Conservation (phyloP, 1,284 basidiomycete genomes). For the Ceratobasidium sp. region DNA sequence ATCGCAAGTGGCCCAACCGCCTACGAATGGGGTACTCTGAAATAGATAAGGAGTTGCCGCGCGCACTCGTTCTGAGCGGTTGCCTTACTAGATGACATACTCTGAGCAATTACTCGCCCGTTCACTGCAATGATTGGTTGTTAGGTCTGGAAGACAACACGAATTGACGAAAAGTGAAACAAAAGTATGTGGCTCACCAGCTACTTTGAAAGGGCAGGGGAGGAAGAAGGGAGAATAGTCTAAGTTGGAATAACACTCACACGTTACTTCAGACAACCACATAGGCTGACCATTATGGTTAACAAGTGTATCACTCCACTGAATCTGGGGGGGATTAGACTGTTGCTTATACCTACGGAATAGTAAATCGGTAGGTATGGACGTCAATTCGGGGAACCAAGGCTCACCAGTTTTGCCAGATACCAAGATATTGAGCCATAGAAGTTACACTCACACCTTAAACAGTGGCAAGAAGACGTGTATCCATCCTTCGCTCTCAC, state of each 20-base stretch:
- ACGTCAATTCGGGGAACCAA: not conserved
- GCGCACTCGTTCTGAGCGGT: conserved; percentile 41
- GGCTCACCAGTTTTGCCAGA: conserved; percentile 41
- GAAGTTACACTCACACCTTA: conserved; percentile 1
- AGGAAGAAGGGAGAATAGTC: not conserved
- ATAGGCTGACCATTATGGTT: conserved; percentile 22
- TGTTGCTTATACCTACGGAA: conserved; percentile 33
- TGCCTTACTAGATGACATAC: conserved; percentile 18
- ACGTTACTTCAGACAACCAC: conserved; percentile 19
- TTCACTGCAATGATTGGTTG: conserved; percentile 8
- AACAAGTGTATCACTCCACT: conserved; percentile 20
- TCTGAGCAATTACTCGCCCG: conserved; percentile 17
- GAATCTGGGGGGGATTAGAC: conserved; percentile 20
- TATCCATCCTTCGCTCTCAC: not conserved
- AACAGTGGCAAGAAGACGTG: not conserved
- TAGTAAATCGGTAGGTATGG: not conserved
- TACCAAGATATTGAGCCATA: conserved; percentile 33
- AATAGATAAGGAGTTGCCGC: conserved; percentile 34
- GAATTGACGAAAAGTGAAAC: too few relatives aligned
- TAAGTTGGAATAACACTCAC: conserved; percentile 5
- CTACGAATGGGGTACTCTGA: conserved; percentile 26
- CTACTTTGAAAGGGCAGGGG: too few relatives aligned
- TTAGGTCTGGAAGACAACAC: too few relatives aligned
- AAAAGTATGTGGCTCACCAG: too few relatives aligned
- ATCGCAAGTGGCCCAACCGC: too few relatives aligned